Percentiles rank a stretch among this genome's conserved stretches.
Conservation (phyloP, 768 basidiomycete genomes). For the Wakefieldia striispora region DNA sequence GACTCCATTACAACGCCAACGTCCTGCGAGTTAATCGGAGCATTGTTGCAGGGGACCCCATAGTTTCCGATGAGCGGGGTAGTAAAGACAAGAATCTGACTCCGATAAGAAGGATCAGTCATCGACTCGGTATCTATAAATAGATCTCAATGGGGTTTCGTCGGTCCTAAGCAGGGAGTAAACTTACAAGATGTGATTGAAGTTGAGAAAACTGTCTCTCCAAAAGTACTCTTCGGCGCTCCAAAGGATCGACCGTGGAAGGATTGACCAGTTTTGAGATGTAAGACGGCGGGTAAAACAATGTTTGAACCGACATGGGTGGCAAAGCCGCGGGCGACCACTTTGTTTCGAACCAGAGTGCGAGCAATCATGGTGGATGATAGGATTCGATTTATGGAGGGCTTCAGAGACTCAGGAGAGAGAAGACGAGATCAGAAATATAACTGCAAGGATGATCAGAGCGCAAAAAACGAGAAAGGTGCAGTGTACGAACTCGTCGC, state of each 20-base stretch:
- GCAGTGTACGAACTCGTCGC: constrained; percentile 70
- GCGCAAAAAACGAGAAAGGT: background rate
- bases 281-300: constrained; percentile 74
- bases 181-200: constrained; percentile 94
- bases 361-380: constrained; percentile 53
- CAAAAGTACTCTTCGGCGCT: constrained; percentile 80
- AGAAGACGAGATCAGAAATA: constrained; percentile 88
- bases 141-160: constrained; percentile 11
- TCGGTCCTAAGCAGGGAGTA: background rate
- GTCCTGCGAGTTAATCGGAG: constrained; percentile 68
- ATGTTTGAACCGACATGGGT: constrained; percentile 54
- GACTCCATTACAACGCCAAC: constrained; percentile 92
- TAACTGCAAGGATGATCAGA: constrained; percentile 52
- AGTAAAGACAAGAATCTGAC: constrained; percentile 98
- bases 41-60: constrained; percentile 83
- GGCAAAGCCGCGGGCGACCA: constrained; percentile 59
- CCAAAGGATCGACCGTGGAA: constrained; percentile 92
- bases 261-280: constrained; percentile 92
- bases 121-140: constrained; percentile 94
- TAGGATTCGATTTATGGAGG: constrained; percentile 30
- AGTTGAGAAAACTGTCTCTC: constrained; percentile 98
- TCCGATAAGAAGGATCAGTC: constrained; percentile 98
- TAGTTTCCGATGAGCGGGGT: constrained; percentile 99
- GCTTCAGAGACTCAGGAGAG: constrained; percentile 46
- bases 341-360: constrained; percentile 47